Evolutionary conservation across 192 early-diverging fungal genomes (phyloP), one percentile per base, ranked within the genome.

Genomic region (Paraglomus brasilianum): DNA sequence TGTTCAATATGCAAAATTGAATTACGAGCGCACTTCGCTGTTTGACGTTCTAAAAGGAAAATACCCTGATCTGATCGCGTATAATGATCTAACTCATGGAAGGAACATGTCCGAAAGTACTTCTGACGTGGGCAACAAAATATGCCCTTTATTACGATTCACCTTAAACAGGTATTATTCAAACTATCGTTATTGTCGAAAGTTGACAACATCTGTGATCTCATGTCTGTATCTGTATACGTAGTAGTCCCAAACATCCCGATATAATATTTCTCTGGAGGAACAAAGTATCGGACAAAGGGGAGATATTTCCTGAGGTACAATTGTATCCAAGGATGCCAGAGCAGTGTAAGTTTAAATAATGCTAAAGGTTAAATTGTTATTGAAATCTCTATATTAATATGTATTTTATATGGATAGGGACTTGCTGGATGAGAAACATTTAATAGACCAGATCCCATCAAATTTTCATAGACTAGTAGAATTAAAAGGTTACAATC

Each of bases 391-490:
- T 42, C 44, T 63, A 14, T 66, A n/a, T 19, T 4, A 65, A 39
- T 40, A 58, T 6, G 38, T 14, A 58, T n/a, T 49, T 48, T 48
- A 15, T 48, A 15, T 4, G 17, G 36, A 63, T 36, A 66, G 63
- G 63, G 63, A 13, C 30, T 17, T 17, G 40, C 19, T 49, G 17
- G 63, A 66, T 14, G 63, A 66, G 47, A 38, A 49, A 17, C 5
- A 39, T 50, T 9, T 66, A 50, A 49, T 66, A 50, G 48, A 66
- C 19, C 47, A 66, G 41, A 66, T 66, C 19, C 63, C 63, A 50
- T 9, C 15, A 17, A 48, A 50, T 66, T 66, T 66, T 47, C 63
- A 66, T 39, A 48, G 41, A 14, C n/a, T 66, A 8, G 63, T 39
- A 6, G 63, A 66, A 10, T 5, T 66, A 8, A 66, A 66, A 36